Base-by-base conservation (phyloP, 768 basidiomycete species). In the Lentinus brumalis region DNA sequence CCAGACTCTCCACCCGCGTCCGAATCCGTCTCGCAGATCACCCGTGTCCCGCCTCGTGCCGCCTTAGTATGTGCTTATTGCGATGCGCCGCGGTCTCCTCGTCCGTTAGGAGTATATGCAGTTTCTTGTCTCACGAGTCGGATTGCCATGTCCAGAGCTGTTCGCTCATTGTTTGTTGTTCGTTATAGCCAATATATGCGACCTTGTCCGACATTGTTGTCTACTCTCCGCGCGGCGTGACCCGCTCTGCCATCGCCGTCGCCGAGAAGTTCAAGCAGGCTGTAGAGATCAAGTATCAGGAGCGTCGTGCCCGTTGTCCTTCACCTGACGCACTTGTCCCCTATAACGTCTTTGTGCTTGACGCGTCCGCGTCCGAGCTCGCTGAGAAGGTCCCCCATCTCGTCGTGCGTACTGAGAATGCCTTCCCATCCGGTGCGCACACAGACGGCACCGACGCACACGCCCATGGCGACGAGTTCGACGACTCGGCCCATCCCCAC, bases 131-230 rank as follows among this genome's bases (percentile, higher is more conserved):
- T 10, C 35, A 35, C 35, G 11, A 11, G 6, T 35, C 35, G 7
- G 7, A 6, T 6, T 3, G 6, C 1, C 35, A 35, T 35, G 51
- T 63, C 26, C 31, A n/a, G 35, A 26, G 15, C 15, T n/a, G 45
- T 50, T 56, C 35, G 61, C 62, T 68, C 49, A 64, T 54, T 10
- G 38, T 44, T 49, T 26, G 14, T 54, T 10, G 38, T 44, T 49
- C 31, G 14, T 53, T 39, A 39, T 47, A 92, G 92, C 86, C 91
- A 46, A 89, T 95, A 59, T 93, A 92, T 67, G 87, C 89, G 1
- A 89, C 92, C 7, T 78, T 96, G n/a, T 93, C 92, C 47, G 94
- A 96, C 67, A 86, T 96, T 40, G 87, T 95, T 63, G 77, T 96
- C 30, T 96, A 95, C 74, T 93, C 91, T 14, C 91, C 91, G 8